Evolutionary conservation across 371 early-diverging fungal species (phyloP).

Genomic region (Zychaea mexicana): DNA sequence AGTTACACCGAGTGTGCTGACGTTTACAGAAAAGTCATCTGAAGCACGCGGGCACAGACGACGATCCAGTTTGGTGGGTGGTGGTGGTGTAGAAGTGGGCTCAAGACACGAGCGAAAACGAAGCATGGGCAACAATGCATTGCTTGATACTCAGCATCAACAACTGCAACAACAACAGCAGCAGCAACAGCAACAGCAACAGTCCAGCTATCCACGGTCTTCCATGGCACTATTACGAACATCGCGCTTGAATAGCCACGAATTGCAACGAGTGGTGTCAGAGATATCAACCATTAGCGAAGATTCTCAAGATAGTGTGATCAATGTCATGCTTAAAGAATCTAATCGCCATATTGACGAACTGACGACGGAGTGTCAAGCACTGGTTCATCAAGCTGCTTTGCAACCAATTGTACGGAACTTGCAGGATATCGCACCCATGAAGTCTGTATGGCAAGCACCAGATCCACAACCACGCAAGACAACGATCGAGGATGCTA

Average conservation of each 20-base stretch:
- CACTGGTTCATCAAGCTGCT: conserved; percentile 61
- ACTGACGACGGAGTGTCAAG: conserved; percentile 54
- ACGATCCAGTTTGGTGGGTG: conserved; percentile 11
- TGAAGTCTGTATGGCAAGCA: conserved; percentile 39
- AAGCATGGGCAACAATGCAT: conserved; percentile 10
- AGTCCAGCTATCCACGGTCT: conserved; percentile 32
- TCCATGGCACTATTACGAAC: conserved; percentile 50
- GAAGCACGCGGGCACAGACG: conserved; percentile 15
- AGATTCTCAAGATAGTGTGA: conserved; percentile 13
- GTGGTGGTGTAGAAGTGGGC: neutral
- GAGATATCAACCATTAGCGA: conserved; percentile 20
- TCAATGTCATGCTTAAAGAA: conserved; percentile 10
- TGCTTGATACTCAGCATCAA: neutral
- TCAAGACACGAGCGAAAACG: conserved; percentile 21
- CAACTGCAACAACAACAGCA: conserved; percentile 6
- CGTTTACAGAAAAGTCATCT: conserved; percentile 3
- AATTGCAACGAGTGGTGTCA: conserved; percentile 20
- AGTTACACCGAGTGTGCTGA: conserved; percentile 16
- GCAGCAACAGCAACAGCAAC: conserved; percentile 3
- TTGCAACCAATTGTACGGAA: conserved; percentile 53
- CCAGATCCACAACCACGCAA: conserved; percentile 21
- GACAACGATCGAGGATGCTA: conserved; percentile 13
- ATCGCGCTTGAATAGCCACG: conserved; percentile 57
- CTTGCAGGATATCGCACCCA: conserved; percentile 39
- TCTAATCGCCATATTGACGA: conserved; percentile 10